A percentile compares a stretch with the other conserved stretches of the same genome.
Conservation (phyloP, 2,329 filamentous ascomycete genomes). For the Xylariaceae sp. region DNA sequence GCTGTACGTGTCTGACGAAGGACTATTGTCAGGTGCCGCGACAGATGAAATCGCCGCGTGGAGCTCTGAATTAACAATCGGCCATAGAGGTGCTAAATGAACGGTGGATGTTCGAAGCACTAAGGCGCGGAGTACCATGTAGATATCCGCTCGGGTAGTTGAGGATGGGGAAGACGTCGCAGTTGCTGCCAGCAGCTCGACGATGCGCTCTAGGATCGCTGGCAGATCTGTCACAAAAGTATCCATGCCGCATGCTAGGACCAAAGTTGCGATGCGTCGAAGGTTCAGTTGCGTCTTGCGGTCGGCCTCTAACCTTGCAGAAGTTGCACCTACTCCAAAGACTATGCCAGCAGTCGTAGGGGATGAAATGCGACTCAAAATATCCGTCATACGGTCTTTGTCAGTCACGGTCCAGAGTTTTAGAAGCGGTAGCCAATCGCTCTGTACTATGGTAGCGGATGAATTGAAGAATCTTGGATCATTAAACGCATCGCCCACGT, state of each 20-base stretch:
- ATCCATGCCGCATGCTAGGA: slow-evolving; percentile 79
- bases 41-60: slow-evolving; percentile 80
- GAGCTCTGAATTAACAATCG: slow-evolving; percentile 84
- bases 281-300: slow-evolving; percentile 90
- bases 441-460: slow-evolving; percentile 67
- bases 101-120: slow-evolving; percentile 79
- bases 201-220: slow-evolving; percentile 78
- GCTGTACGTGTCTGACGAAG: slow-evolving; percentile 74
- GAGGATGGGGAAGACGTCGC: slow-evolving; percentile 91
- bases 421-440: slow-evolving; percentile 82
- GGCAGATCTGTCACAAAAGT: slow-evolving; percentile 80
- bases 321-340: slow-evolving; percentile 96
- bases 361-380: slow-evolving; percentile 78
- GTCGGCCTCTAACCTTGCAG: slow-evolving; percentile 92
- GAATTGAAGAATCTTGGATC: slow-evolving; percentile 85
- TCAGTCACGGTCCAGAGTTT: slow-evolving; percentile 85
- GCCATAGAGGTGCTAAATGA: slow-evolving; percentile 87
- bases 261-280: slow-evolving; percentile 78
- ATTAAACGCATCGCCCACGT: slow-evolving; percentile 90
- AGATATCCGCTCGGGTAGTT: slow-evolving; percentile 85
- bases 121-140: slow-evolving; percentile 84
- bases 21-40: slow-evolving; percentile 68
- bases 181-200: slow-evolving; percentile 85
- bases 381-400: slow-evolving; percentile 85
- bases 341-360: slow-evolving; percentile 95